Evolutionary conservation across 371 early-diverging fungal species (phyloP).

Genomic region (Chytridium lagenaria): DNA sequence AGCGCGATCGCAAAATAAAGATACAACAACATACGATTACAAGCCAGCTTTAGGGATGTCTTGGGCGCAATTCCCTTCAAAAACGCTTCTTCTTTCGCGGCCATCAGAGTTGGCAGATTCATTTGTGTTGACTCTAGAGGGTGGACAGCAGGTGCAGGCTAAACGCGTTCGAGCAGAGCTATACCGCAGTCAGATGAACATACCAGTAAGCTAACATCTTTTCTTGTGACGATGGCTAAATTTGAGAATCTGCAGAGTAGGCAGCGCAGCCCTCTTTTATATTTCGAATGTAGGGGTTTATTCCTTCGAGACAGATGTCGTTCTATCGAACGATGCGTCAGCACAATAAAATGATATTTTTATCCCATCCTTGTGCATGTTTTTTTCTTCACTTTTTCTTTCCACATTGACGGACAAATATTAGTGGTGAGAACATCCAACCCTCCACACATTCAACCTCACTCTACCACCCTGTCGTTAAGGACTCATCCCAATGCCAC

Average conservation of each 20-base stretch:
- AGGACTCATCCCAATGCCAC: too few species aligned
- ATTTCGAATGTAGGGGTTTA: too few species aligned
- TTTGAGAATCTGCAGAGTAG: too few species aligned
- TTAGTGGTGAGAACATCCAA: not conserved
- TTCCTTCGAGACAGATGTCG: too few species aligned
- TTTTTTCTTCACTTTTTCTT: conserved; percentile 11
- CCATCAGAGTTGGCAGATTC: not conserved
- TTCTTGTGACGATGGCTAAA: too few species aligned
- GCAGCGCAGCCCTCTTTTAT: too few species aligned
- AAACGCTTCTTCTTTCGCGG: not conserved
- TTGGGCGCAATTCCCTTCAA: conserved; percentile 12
- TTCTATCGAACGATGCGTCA: not conserved
- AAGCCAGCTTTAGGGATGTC: not conserved
- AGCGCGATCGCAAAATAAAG: not conserved
- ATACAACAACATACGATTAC: not conserved
- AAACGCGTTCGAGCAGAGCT: not conserved
- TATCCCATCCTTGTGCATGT: too few species aligned
- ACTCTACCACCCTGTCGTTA: too few species aligned
- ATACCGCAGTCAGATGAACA: not conserved
- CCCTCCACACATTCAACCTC: not conserved
- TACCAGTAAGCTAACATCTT: too few species aligned
- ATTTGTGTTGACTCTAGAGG: not conserved
- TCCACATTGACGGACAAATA: not conserved
- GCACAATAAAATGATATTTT: not conserved
- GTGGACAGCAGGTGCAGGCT: not conserved